Base-by-base conservation (phyloP, 495 filamentous ascomycete species). In the Lasiosphaeria ovina region DNA sequence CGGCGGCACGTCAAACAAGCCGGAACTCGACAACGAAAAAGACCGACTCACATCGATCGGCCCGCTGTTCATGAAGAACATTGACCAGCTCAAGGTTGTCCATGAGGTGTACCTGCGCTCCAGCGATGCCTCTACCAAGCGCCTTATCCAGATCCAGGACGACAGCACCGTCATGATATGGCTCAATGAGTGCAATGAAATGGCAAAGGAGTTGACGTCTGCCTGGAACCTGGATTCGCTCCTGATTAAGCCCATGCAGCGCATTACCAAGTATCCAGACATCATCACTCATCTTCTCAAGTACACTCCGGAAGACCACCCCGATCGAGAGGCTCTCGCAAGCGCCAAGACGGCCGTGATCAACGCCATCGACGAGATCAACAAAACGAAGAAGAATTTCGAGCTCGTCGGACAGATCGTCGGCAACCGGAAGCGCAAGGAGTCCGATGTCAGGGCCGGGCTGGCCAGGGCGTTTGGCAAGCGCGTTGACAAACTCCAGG, bases 201-300 rank as follows among this genome's bases (percentile, higher is more conserved):
- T 88, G 67, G 93, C 92, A 0, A 85, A 88, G 56, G 95, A 97
- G 68, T 78, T 99, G 33, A 99, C 94, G 0, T 81, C 81, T 7
- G 93, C 95, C 4, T 98, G 95, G 95, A 87, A 95, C 68, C 75
- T 99, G 53, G 92, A 96, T 70, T 92, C 94, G 5, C 77, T 99
- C 38, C 81, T 99, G 12, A 91, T 99, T 60, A 99, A 99, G 73
- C 94, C 94, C 8, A 88, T 93, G 64, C 94, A 99, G 75, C 83
- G 94, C 38, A 85, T 98, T 35, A 81, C 91, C 35, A 97, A 96
- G 64, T 99, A 97, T 66, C 92, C 92, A 1, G 85, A 97, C 10
- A 79, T 99, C 33, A 79, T 99, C 42, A 81, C 80, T 6, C 81
- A 91, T 58, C 79, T 98, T 0, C 80, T 93, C 32, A 86, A 93